Percentiles rank a stretch among this genome's conserved stretches.
Evolutionary conservation across 2,329 filamentous ascomycete genomes (phyloP).

Genomic region (Graphilbum sp.): DNA sequence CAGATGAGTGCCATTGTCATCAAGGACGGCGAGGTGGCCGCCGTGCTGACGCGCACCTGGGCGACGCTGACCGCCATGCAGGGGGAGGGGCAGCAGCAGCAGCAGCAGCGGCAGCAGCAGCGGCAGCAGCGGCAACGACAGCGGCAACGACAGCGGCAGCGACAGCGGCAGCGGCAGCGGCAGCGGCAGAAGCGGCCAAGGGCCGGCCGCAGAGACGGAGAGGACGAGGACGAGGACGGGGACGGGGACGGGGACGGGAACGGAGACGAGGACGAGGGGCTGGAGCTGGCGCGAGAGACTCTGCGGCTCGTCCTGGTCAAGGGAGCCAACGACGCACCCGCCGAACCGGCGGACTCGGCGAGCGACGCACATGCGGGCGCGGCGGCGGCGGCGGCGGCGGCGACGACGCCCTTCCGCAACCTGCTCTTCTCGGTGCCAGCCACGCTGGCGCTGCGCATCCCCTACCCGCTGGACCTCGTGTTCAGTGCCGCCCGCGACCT

Average conservation of each 20-base stretch:
- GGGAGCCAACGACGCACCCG: slow-evolving; percentile 20
- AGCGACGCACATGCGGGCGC: background rate
- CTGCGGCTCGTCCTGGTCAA: slow-evolving; percentile 49
- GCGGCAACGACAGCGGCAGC: no score
- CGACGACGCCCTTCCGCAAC: slow-evolving; percentile 53
- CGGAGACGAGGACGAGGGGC: slow-evolving; percentile 63
- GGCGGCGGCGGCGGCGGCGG: slow-evolving; percentile 14
- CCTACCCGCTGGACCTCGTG: slow-evolving; percentile 74
- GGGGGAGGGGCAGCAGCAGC: slow-evolving; percentile 16
- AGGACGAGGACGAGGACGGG: slow-evolving; percentile 37
- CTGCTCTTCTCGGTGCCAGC: slow-evolving; percentile 67
- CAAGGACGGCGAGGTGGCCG: slow-evolving; percentile 74
- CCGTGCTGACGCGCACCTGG: slow-evolving; percentile 65
- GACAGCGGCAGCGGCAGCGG: slow-evolving; percentile 10
- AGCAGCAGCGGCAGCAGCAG: background rate
- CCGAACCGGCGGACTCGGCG: background rate
- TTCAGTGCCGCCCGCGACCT: slow-evolving; percentile 55
- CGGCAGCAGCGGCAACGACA: background rate
- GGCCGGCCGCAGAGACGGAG: no score
- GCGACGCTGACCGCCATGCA: slow-evolving; percentile 61
- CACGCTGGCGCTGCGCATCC: slow-evolving; percentile 52
- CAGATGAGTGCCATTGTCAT: slow-evolving; percentile 48
- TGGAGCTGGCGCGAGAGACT: slow-evolving; percentile 69
- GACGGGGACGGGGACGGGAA: slow-evolving; percentile 41
- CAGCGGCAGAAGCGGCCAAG: no score